Evolutionary conservation across 2,329 filamentous ascomycete species (phyloP).

Genomic region (Tricladium varicosporioides): DNA sequence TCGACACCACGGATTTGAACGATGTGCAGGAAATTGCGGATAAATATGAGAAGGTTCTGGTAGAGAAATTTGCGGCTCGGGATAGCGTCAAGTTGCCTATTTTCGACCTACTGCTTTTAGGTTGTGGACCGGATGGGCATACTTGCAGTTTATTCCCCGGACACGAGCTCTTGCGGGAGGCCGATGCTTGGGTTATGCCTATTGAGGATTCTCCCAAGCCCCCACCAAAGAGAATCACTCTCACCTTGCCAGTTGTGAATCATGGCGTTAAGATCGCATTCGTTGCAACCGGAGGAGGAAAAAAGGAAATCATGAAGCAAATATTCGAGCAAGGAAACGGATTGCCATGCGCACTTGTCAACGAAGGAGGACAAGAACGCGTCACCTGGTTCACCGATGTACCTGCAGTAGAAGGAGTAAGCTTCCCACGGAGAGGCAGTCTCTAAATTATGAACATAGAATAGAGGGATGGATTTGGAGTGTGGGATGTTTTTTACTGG

Average conservation of each 20-base stretch:
- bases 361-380: slow-evolving; percentile 77
- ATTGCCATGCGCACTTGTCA: slow-evolving; percentile 85
- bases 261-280: slow-evolving; percentile 87
- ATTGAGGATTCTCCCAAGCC: slow-evolving; percentile 96
- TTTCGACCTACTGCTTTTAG: slow-evolving; percentile 90
- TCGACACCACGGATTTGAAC: slow-evolving; percentile 64
- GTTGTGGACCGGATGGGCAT: slow-evolving; percentile 93
- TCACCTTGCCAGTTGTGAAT: slow-evolving; percentile 86
- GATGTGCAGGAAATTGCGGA: slow-evolving; percentile 92
- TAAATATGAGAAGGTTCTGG: slow-evolving; percentile 85
- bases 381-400: slow-evolving; percentile 95
- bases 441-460: slow-evolving; percentile 40
- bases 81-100: slow-evolving; percentile 93
- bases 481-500: background rate
- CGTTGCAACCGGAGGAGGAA: slow-evolving; percentile 83
- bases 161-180: slow-evolving; percentile 82
- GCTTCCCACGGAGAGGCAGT: slow-evolving; percentile 73
- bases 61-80: slow-evolving; percentile 81
- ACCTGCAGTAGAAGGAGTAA: slow-evolving; percentile 80
- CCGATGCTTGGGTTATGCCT: slow-evolving; percentile 85
- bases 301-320: slow-evolving; percentile 87
- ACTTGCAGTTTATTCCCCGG: slow-evolving; percentile 95
- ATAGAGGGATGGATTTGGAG: background rate
- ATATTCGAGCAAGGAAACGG: slow-evolving; percentile 79
- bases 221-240: slow-evolving; percentile 83